These are phyloP conservation scores for Ogataea pilisensis DNA, from an alignment of 805 yeast species.

Conservation along the genomic window DNA sequence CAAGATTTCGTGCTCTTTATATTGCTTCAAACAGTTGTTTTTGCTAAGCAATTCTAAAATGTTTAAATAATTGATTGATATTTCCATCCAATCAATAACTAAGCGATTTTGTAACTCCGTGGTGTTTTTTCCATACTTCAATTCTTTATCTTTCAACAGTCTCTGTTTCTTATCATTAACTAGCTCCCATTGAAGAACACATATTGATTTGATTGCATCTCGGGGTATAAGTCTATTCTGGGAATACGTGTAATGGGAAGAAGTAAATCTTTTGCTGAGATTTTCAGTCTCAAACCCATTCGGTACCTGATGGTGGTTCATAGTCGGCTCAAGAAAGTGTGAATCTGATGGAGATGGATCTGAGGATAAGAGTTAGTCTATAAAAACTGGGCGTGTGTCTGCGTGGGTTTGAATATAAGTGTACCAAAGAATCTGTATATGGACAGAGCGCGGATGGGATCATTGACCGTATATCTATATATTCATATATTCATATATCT, in stretches of 20 bases:
- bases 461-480: too few species aligned
- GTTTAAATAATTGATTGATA: slow-evolving; percentile 19
- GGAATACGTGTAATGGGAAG: background rate
- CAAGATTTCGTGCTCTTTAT: slow-evolving; percentile 17
- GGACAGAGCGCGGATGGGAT: too few species aligned
- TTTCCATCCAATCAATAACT: slow-evolving; percentile 21
- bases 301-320: background rate
- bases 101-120: slow-evolving; percentile 4
- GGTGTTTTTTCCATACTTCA: background rate
- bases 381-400: too few species aligned
- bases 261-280: background rate
- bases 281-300: background rate
- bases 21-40: slow-evolving; percentile 11
- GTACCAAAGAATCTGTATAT: too few species aligned
- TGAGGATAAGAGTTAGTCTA: too few species aligned
- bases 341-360: too few species aligned
- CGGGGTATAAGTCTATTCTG: background rate
- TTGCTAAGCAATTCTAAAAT: slow-evolving; percentile 13
- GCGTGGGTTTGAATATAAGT: too few species aligned
- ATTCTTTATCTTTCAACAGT: slow-evolving; percentile 1
- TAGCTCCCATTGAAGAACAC: slow-evolving; percentile 12
- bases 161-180: slow-evolving; percentile 7
- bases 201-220: background rate
- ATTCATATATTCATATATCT: too few species aligned
- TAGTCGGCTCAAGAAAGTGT: background rate